Conservation (phyloP, 1,139 yeast genomes). For the Nakaseomyces nivariensis region DNA sequence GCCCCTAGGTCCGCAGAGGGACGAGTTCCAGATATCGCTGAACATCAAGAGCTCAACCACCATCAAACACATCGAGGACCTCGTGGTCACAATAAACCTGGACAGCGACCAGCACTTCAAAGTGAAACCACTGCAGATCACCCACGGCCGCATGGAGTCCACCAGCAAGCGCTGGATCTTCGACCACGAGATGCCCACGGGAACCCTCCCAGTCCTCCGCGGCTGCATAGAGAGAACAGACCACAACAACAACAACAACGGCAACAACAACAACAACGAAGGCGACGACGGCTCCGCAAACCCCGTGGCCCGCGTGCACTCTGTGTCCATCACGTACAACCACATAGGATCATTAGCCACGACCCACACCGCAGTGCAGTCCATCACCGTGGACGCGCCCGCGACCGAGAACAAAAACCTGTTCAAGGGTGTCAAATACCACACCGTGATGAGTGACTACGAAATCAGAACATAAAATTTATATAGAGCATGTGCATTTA, state of each 20-base stretch:
- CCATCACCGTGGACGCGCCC: constrained; percentile 43
- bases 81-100: constrained; percentile 43
- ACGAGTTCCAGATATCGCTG: constrained; percentile 70
- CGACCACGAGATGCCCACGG: constrained; percentile 48
- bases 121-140: constrained; percentile 20
- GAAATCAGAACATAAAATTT: constrained; percentile 32
- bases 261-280: not conserved
- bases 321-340: constrained; percentile 44
- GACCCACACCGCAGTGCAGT: constrained; percentile 58
- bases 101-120: constrained; percentile 17
- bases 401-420: constrained; percentile 32
- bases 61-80: constrained; percentile 48
- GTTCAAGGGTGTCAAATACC: constrained; percentile 85
- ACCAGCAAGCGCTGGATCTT: constrained; percentile 52
- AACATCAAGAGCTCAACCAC: constrained; percentile 42
- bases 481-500: not conserved
- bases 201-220: constrained; percentile 59
- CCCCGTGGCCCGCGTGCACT: constrained; percentile 7
- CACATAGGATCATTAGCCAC: constrained; percentile 45
- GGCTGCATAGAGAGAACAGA: constrained; percentile 36
- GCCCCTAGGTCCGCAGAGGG: constrained; percentile 48
- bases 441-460: constrained; percentile 55
- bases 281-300: not conserved
- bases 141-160: constrained; percentile 33
- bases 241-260: not conserved